A percentile compares a stretch with the other conserved stretches of the same genome.
Conservation (phyloP, 1,284 basidiomycete genomes). For the Rugosomyces carneus region DNA sequence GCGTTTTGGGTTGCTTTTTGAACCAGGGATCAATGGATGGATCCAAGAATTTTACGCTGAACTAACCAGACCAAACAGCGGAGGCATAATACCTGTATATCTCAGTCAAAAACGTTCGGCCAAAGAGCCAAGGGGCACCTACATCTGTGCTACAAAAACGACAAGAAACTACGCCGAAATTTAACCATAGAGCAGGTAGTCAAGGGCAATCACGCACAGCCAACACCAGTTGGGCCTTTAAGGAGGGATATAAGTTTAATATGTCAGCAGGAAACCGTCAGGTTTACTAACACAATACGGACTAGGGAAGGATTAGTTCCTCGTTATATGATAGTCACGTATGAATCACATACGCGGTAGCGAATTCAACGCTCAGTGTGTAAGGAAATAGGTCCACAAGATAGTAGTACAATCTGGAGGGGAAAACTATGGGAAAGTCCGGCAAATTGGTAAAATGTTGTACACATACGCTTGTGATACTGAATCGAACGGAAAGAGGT, state of each 20-base stretch:
- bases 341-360: constrained; percentile 11
- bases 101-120: neutral
- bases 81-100: constrained; percentile 11
- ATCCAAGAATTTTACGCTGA: neutral
- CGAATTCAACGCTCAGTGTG: constrained; percentile 11
- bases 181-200: neutral
- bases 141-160: constrained; percentile 15
- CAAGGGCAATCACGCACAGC: neutral
- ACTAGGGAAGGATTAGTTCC: neutral
- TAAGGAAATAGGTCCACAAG: constrained; percentile 16
- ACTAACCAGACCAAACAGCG: constrained; percentile 12
- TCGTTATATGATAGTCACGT: neutral
- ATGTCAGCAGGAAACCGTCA: neutral
- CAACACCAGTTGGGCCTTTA: neutral
- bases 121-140: neutral
- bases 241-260: neutral
- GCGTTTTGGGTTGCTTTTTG: constrained; percentile 10
- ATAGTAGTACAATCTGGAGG: constrained; percentile 13
- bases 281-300: neutral
- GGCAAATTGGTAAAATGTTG: neutral
- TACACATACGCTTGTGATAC: constrained; percentile 14
- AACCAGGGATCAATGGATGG: neutral
- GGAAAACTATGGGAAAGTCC: neutral
- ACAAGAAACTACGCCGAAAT: constrained; percentile 7
- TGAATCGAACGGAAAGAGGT: neutral